These are phyloP conservation scores for Trichoderma gracile DNA, from an alignment of 2,329 filamentous ascomycete genomes.

Conservation along the genomic window DNA sequence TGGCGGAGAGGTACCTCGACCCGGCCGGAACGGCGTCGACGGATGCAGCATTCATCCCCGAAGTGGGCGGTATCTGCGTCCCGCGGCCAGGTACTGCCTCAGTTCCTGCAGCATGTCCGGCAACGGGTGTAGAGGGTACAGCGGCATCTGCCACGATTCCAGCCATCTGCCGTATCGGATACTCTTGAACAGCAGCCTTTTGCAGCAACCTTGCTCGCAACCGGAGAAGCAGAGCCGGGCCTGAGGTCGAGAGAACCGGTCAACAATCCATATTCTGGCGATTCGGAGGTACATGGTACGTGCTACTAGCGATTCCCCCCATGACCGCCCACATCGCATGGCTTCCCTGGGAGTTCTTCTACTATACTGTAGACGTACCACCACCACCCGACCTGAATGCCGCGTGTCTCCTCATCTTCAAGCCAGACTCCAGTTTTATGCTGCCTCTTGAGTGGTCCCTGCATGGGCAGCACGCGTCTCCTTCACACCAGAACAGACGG, in stretches of 20 bases:
- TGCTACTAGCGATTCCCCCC: neutral
- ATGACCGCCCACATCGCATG: neutral
- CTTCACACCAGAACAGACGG: neutral
- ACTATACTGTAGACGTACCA: neutral
- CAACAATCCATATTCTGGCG: no score
- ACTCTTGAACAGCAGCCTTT: neutral
- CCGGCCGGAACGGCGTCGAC: neutral
- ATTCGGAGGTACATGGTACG: neutral
- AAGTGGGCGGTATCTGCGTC: neutral
- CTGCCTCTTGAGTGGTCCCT: constrained; percentile 11
- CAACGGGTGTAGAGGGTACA: neutral
- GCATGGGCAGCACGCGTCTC: constrained; percentile 18
- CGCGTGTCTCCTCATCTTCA: constrained; percentile 14
- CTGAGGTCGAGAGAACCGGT: constrained; percentile 7
- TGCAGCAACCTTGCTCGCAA: neutral
- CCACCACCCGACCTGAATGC: constrained; percentile 17
- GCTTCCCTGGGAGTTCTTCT: neutral
- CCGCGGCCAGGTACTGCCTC: neutral
- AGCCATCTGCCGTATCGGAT: neutral
- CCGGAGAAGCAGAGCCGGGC: neutral
- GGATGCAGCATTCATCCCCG: no score
- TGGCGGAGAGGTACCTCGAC: neutral
- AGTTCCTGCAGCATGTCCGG: neutral
- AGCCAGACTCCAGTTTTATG: neutral
- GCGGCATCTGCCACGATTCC: neutral